These are phyloP conservation scores for Fragilaria crotonensis DNA, from an alignment of 108 stramenopile species.

Conservation along the genomic window DNA sequence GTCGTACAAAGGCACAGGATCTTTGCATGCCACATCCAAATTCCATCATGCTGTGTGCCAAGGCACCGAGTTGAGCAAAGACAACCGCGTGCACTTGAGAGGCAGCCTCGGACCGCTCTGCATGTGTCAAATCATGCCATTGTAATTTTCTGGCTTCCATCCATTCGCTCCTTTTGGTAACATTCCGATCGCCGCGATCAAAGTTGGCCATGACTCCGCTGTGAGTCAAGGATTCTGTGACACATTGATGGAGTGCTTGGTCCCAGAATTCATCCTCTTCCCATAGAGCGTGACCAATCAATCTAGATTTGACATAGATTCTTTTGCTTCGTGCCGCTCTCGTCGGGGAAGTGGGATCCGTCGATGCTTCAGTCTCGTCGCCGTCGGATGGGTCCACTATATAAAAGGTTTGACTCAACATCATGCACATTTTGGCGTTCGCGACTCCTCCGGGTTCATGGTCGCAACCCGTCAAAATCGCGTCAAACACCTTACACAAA, in stretches of 20 bases:
- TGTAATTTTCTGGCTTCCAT: slow-evolving; percentile 27
- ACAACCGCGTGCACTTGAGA: slow-evolving; percentile 72
- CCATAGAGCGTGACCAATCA: slow-evolving; percentile 54
- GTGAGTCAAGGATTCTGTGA: slow-evolving; percentile 54
- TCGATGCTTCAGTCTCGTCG: slow-evolving; percentile 6
- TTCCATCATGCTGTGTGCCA: slow-evolving; percentile 72
- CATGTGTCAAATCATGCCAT: slow-evolving; percentile 61
- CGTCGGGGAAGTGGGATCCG: slow-evolving; percentile 11
- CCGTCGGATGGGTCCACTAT: slow-evolving; percentile 5
- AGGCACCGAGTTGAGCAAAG: slow-evolving; percentile 63
- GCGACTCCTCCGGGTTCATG: slow-evolving; percentile 42
- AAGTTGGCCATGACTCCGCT: slow-evolving; percentile 64
- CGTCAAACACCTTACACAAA: slow-evolving; percentile 44
- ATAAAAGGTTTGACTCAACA: slow-evolving; percentile 61
- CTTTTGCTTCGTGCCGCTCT: slow-evolving; percentile 13
- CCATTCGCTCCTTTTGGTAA: slow-evolving; percentile 14
- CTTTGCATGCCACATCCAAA: slow-evolving; percentile 50
- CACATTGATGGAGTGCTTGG: slow-evolving; percentile 53
- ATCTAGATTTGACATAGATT: slow-evolving; percentile 36
- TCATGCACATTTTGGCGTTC: slow-evolving; percentile 70
- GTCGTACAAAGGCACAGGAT: slow-evolving; percentile 58
- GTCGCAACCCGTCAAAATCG: slow-evolving; percentile 58
- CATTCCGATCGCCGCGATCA: slow-evolving; percentile 11
- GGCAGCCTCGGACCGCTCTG: slow-evolving; percentile 56
- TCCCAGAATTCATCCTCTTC: slow-evolving; percentile 64